Evolutionary conservation across 768 basidiomycete species (phyloP).

Genomic region (Suillus sp.): DNA sequence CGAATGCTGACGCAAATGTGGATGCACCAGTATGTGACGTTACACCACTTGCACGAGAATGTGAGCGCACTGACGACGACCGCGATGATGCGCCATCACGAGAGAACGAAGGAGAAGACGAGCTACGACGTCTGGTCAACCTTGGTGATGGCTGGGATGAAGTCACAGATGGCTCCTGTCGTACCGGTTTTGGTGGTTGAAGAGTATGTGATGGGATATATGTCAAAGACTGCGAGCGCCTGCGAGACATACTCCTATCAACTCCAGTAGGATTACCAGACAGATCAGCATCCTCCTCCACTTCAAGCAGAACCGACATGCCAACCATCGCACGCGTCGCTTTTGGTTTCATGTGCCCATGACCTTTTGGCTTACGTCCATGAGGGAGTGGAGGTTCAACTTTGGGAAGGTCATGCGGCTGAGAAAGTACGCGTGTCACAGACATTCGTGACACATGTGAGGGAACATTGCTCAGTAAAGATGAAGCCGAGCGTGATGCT

Average conservation of each 20-base stretch:
- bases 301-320: conserved; percentile 56
- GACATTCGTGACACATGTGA: conserved; percentile 11
- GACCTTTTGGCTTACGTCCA: conserved; percentile 30
- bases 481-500: conserved; percentile 27
- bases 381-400: conserved; percentile 21
- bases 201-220: conserved; percentile 16
- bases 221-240: conserved; percentile 19
- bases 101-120: conserved; percentile 31
- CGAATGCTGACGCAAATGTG: conserved; percentile 6
- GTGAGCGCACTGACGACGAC: conserved; percentile 9
- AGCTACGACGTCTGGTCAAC: conserved; percentile 31
- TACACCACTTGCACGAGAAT: conserved; percentile 4
- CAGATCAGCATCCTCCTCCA: conserved; percentile 47
- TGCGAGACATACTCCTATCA: conserved; percentile 18
- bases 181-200: conserved; percentile 19
- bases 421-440: not conserved
- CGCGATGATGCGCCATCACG: conserved; percentile 13
- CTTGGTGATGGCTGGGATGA: conserved; percentile 25
- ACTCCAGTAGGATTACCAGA: not conserved
- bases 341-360: conserved; percentile 28
- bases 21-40: conserved; percentile 14
- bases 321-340: conserved; percentile 48
- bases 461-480: conserved; percentile 10
- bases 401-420: conserved; percentile 12
- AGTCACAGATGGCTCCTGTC: conserved; percentile 20